Conservation (phyloP, 176 grass and related monocot species). For the Eragrostis curvula region DNA sequence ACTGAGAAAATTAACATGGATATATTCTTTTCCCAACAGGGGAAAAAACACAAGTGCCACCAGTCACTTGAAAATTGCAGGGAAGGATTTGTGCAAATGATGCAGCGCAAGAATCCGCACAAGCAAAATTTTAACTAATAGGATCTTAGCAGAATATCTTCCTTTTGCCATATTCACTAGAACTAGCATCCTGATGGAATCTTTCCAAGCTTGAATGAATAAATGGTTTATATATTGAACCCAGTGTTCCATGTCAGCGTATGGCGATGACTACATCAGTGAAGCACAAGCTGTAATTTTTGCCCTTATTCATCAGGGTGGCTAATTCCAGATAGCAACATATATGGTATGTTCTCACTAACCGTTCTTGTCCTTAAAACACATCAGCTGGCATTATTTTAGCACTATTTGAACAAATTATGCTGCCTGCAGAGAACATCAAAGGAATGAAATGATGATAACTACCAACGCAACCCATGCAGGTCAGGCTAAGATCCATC, state of each 20-base stretch:
- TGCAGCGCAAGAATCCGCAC: neutral
- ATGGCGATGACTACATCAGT: neutral
- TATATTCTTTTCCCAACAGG: neutral
- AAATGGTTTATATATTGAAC: slow-evolving; percentile 3
- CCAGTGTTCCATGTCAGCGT: neutral
- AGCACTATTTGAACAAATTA: neutral
- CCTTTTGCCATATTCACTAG: neutral
- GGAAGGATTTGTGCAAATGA: neutral
- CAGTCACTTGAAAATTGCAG: neutral
- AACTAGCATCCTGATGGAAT: neutral
- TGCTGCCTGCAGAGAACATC: neutral
- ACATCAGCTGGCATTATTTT: neutral
- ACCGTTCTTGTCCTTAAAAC: neutral
- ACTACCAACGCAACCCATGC: neutral
- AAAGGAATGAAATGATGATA: neutral
- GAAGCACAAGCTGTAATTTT: neutral
- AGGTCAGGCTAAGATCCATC: neutral
- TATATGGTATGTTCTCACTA: neutral
- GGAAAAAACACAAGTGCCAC: neutral
- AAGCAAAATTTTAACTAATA: neutral
- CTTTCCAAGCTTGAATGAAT: neutral
- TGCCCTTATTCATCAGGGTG: neutral
- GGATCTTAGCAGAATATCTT: neutral
- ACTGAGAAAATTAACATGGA: neutral
- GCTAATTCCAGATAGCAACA: neutral